These are phyloP conservation scores for Solanum sparsipilum DNA, from an alignment of 257 asterid genomes.

Conservation along the genomic window DNA sequence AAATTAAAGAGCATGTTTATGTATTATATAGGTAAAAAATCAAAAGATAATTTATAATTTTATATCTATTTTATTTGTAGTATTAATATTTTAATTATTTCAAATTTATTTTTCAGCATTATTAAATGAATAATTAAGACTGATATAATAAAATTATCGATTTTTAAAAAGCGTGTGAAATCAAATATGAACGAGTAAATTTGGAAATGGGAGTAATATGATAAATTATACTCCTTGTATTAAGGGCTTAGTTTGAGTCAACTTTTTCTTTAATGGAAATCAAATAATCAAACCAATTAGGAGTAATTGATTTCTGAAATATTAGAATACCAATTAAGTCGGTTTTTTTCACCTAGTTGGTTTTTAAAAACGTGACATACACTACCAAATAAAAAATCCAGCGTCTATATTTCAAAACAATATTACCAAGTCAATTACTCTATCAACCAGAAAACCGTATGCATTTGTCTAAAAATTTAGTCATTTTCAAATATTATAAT, in stretches of 20 bases:
- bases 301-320: not conserved
- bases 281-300: not conserved
- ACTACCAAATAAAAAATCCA: not conserved
- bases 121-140: no score
- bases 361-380: not conserved
- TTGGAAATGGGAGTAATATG: not conserved
- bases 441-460: not conserved
- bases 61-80: no score
- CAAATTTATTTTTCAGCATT: no score
- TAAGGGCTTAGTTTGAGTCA: not conserved
- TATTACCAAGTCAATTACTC: not conserved
- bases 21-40: no score
- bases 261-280: not conserved
- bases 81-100: no score
- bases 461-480: not conserved
- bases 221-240: not conserved
- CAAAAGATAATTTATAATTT: no score
- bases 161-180: no score
- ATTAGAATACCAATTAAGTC: not conserved
- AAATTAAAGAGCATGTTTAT: no score
- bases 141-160: no score
- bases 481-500: not conserved
- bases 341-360: not conserved
- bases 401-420: not conserved
- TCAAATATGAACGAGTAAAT: no score